Base-by-base conservation (phyloP, 73 alveolate genomes). In the Paramecium tetraurelia region DNA sequence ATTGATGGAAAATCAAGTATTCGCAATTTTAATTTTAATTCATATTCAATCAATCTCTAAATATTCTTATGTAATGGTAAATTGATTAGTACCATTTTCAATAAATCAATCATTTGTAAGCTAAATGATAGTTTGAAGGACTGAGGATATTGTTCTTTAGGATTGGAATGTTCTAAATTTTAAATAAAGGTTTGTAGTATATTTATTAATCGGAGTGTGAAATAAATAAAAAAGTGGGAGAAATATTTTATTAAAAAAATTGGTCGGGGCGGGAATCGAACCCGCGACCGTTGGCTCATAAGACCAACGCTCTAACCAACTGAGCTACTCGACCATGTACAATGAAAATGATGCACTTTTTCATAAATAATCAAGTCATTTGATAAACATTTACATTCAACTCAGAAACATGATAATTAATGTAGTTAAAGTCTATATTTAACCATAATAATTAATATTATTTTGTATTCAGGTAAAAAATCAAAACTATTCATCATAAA, bases 251-350 rank as follows among this genome's bases (percentile, higher is more conserved):
- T 18, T 27, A 27, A 63, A 72, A 72, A 72, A 72, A 72, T 35
- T 72, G 86, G 59, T 72, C 86, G 86, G 59, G 86, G 86, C 59
- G 86, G 86, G 86, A 40, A 72, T 86, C 69, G 93, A 86, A 86
- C 93, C 93, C 93, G 46, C 93, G 93, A 86, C 93, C 87, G 86
- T 86, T 86, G 93, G 93, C 93, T 86, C 93, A 86, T 86, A 86
- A 86, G 93, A 86, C 93, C 93, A 86, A 86, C 87, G 93, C 93
- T 86, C 93, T 86, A 63, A 86, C 93, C 93, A 86, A 86, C 93
- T 86, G 93, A 86, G 93, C 93, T 86, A 86, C 93, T 36, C 86
- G 86, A 72, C 59, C 86, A 72, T 72, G 22, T 27, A 31, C 84
- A 18, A 53, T 53, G 69, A 53, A 53, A 53, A 53, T 53, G 21